These are phyloP conservation scores for Paraphaeosphaeria minitans DNA, from an alignment of 2,329 filamentous ascomycete species.

Conservation along the genomic window DNA sequence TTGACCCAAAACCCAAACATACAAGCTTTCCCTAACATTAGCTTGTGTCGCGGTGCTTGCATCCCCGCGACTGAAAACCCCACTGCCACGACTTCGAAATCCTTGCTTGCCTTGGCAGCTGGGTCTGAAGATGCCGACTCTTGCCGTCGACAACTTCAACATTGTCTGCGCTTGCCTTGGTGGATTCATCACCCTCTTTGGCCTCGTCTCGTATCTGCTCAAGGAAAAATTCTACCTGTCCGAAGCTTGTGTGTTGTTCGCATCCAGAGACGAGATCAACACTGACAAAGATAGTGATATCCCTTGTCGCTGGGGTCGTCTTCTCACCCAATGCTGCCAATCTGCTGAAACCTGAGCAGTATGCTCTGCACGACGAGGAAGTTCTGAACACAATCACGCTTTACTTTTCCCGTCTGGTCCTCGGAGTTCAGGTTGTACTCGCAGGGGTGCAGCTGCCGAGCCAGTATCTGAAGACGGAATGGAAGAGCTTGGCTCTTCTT, in stretches of 20 bases:
- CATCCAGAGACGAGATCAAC: background rate
- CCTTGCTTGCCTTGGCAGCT: slow-evolving; percentile 16
- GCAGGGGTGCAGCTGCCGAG: slow-evolving; percentile 87
- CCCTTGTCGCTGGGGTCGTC: slow-evolving; percentile 75
- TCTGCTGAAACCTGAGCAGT: slow-evolving; percentile 74
- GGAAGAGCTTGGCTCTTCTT: slow-evolving; percentile 74
- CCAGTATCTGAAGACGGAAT: slow-evolving; percentile 78
- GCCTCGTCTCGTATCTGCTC: slow-evolving; percentile 83
- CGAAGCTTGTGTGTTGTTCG: slow-evolving; percentile 72
- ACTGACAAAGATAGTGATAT: slow-evolving; percentile 68
- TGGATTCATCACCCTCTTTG: slow-evolving; percentile 89
- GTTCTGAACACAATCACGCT: slow-evolving; percentile 76
- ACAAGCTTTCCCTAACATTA: slow-evolving; percentile 24
- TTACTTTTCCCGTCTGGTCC: slow-evolving; percentile 83
- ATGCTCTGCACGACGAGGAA: slow-evolving; percentile 63
- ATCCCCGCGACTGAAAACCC: background rate
- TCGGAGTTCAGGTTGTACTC: slow-evolving; percentile 88
- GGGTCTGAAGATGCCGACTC: slow-evolving; percentile 58
- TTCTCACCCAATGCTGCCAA: slow-evolving; percentile 81
- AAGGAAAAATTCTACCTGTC: slow-evolving; percentile 92
- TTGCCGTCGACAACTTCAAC: slow-evolving; percentile 78
- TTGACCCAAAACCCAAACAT: background rate
- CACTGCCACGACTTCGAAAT: background rate
- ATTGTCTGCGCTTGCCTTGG: slow-evolving; percentile 80
- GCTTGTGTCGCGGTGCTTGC: slow-evolving; percentile 8